Evolutionary conservation across 805 yeast genomes (phyloP), one percentile per base, ranked within the genome.

Genomic region (Wickerhamomyces mucosus): DNA sequence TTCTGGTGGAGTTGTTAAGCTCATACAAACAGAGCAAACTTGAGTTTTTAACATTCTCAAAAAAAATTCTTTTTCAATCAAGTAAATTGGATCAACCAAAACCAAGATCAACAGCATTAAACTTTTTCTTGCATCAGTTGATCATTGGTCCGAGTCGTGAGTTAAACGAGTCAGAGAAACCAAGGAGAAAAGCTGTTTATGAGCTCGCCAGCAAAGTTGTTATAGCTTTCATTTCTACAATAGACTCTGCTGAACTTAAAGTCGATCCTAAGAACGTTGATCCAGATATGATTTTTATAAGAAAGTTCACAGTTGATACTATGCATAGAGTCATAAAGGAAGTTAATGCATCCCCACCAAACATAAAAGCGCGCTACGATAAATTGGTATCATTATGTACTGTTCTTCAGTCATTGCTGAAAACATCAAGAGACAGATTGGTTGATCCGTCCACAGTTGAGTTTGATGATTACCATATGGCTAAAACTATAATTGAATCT

Each of bases 21-120:
- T 81, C 95, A 2, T 88, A 86, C 50, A 79, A 77, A 39, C 78
- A 76, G 39, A 72, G 86, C 31, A 88, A 88, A 51, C 65, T 81
- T 30, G 95, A 86, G 45, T 80, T 88, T 45, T 58, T 86, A 35
- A 76, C 89, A 0, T 88, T 72, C 43, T 75, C 89, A 2, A 78
- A 76, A 61, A 75, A 76, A 50, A 51, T 37, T 37, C 33, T 46
- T 32, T 46, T 46, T 50, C 33, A 21, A 35, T 39, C 21, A 12
- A 31, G 35, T 4, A 28, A 22, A 3, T 40, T 37, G 2, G 70
- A 59, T 11, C 47, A 58, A 3, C 58, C 65, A 12, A 83, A 77
- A 45, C 94, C 94, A 3, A 65, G 89, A 18, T 65, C 84, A 0
- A 79, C 94, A 0, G 77, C 89, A 1, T 54, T 88, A 38, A 83